A percentile compares a stretch with the other conserved stretches of the same genome.
Conservation (phyloP, 2,329 filamentous ascomycete genomes). For the Ascochyta clinopodiicola region DNA sequence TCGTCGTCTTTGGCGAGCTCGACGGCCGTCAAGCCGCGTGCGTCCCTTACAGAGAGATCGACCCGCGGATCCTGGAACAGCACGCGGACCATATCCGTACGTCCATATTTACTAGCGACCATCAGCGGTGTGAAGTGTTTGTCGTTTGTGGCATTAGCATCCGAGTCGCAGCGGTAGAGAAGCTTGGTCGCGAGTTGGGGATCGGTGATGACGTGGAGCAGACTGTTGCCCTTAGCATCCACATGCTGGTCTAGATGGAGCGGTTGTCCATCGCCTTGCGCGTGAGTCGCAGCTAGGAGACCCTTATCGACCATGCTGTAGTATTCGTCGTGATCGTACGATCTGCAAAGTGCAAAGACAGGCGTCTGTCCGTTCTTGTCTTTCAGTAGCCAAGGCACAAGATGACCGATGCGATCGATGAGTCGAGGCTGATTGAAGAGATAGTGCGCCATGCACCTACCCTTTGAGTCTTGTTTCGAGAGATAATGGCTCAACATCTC, state of each 20-base stretch:
- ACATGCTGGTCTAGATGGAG: conserved; percentile 92
- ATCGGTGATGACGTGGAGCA: conserved; percentile 95
- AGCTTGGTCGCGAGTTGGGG: conserved; percentile 76
- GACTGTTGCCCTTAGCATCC: conserved; percentile 89
- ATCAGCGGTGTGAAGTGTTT: conserved; percentile 94
- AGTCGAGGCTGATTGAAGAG: conserved; percentile 88
- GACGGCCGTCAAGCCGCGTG: conserved; percentile 88
- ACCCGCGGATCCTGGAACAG: conserved; percentile 88
- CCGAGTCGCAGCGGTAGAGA: conserved; percentile 85
- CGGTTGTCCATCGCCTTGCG: conserved; percentile 79
- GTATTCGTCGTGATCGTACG: conserved; percentile 92
- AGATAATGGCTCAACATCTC: conserved; percentile 72
- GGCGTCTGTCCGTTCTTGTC: conserved; percentile 99
- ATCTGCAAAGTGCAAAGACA: conserved; percentile 90
- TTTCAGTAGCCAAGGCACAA: conserved; percentile 86
- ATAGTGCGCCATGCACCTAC: conserved; percentile 92
- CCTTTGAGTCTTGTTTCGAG: conserved; percentile 78
- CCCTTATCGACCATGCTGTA: conserved; percentile 85
- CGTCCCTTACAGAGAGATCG: conserved; percentile 82
- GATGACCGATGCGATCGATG: conserved; percentile 75
- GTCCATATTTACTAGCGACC: conserved; percentile 97
- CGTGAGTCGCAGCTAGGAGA: conserved; percentile 72
- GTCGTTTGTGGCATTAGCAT: conserved; percentile 94
- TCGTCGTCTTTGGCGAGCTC: conserved; percentile 98
- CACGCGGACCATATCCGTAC: conserved; percentile 88